These are phyloP conservation scores for Epichloe sp. DNA, from an alignment of 2,329 filamentous ascomycete genomes.

Conservation along the genomic window DNA sequence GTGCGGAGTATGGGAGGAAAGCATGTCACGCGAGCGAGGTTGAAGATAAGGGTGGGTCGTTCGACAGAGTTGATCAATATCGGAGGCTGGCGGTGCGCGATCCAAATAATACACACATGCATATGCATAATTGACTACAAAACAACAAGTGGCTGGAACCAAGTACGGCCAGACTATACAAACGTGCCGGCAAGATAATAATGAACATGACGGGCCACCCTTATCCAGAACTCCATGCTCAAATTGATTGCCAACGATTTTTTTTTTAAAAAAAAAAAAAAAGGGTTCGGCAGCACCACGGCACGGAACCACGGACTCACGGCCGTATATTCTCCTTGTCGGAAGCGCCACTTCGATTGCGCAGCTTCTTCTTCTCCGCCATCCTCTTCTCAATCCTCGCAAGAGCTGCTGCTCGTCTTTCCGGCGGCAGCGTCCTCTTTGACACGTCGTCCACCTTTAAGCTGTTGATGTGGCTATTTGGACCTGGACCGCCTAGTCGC, in stretches of 20 bases:
- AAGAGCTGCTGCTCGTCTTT: conserved; percentile 39
- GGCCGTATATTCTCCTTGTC: conserved; percentile 41
- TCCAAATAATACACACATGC: background rate
- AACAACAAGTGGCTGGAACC: background rate
- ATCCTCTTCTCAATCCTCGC: conserved; percentile 41
- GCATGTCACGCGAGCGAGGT: background rate
- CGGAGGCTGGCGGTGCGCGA: background rate
- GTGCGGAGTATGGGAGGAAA: too few relatives aligned
- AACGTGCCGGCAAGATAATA: background rate
- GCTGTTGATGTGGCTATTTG: conserved; percentile 13
- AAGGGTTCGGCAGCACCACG: background rate
- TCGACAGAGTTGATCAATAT: background rate
- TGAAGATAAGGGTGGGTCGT: background rate
- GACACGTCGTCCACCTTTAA: conserved; percentile 25
- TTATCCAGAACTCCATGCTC: conserved; percentile 13
- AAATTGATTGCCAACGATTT: background rate
- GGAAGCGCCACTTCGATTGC: conserved; percentile 15
- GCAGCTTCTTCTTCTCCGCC: conserved; percentile 32
- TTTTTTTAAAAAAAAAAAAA: background rate
- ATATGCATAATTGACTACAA: background rate
- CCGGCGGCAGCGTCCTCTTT: conserved; percentile 32
- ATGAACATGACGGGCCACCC: background rate
- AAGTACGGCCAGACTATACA: background rate
- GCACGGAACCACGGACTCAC: conserved; percentile 5
- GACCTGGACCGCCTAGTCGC: conserved; percentile 27